These are phyloP conservation scores for Yamadazyma friedrichii DNA, from an alignment of 1,139 yeast species.

Conservation along the genomic window DNA sequence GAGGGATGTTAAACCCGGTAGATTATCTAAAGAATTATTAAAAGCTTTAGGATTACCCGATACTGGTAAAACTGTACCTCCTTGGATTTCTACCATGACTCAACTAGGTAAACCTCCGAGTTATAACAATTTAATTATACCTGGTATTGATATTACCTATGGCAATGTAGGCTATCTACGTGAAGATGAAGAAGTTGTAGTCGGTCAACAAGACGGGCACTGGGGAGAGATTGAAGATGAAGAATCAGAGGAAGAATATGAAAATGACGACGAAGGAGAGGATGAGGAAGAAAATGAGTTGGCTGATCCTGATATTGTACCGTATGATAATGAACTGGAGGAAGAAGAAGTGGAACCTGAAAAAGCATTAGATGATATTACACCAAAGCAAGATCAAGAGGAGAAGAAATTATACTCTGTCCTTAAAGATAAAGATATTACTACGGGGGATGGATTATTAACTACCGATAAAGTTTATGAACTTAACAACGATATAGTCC, in stretches of 20 bases:
- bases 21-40: conserved; percentile 55
- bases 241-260: conserved; percentile 20
- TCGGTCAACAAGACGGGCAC: conserved; percentile 19
- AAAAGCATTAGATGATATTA: background rate
- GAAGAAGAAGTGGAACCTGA: conserved; percentile 7
- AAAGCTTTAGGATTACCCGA: conserved; percentile 70
- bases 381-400: background rate
- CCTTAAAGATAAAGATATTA: background rate
- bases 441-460: conserved; percentile 1
- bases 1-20: conserved; percentile 62
- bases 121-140: conserved; percentile 64
- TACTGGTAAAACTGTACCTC: conserved; percentile 55
- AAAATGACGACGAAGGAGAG: conserved; percentile 10
- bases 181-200: conserved; percentile 15
- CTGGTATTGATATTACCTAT: conserved; percentile 46
- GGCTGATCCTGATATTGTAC: background rate
- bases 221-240: conserved; percentile 41
- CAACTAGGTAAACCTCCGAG: conserved; percentile 84
- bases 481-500: conserved; percentile 8
- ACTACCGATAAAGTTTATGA: conserved; percentile 15
- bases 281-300: background rate
- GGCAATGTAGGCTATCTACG: conserved; percentile 35
- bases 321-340: conserved; percentile 10
- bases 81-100: conserved; percentile 78
- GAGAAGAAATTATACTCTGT: conserved; percentile 21